Percentiles rank a stretch among this genome's conserved stretches.
Evolutionary conservation across 208 protist species (phyloP).

Genomic region (Acanthamoeba triangularis): DNA sequence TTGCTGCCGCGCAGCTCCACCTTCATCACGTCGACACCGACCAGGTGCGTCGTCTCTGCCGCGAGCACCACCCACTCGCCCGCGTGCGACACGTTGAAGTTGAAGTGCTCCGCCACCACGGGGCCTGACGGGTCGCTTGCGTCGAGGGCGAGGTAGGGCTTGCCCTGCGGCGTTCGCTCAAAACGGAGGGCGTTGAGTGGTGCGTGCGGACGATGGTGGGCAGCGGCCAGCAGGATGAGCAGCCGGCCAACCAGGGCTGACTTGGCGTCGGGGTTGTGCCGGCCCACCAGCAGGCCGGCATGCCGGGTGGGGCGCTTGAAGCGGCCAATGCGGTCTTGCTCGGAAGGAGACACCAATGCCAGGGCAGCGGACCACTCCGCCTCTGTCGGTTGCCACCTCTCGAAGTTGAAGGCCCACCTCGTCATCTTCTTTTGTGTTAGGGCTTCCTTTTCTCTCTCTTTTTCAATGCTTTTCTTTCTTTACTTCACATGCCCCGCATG

Average conservation of each 20-base stretch:
- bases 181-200: slow-evolving; percentile 5
- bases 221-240: slow-evolving; percentile 3
- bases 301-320: slow-evolving; percentile 43
- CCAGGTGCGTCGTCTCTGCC: slow-evolving; percentile 4
- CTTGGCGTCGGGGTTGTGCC: slow-evolving; percentile 73
- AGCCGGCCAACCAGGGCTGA: slow-evolving; percentile 59
- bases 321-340: slow-evolving; percentile 51
- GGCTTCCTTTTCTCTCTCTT: too few relatives aligned
- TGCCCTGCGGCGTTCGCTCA: slow-evolving; percentile 40
- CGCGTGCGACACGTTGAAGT: slow-evolving; percentile 75
- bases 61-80: slow-evolving; percentile 75
- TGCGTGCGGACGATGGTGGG: not conserved
- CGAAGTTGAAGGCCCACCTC: slow-evolving; percentile 42
- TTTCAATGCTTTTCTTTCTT: not conserved
- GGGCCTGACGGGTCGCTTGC: not conserved
- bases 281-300: slow-evolving; percentile 26
- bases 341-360: not conserved
- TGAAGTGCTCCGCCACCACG: slow-evolving; percentile 12
- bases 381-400: slow-evolving; percentile 43
- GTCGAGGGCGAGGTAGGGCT: slow-evolving; percentile 26
- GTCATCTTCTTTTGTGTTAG: too few relatives aligned
- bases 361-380: slow-evolving; percentile 38
- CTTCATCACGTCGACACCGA: slow-evolving; percentile 75
- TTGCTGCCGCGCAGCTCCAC: slow-evolving; percentile 54
- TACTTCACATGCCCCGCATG: not conserved